phyloP scores from a whole-genome alignment of 495 filamentous ascomycete genomes.

The Xylaria sp. region DNA sequence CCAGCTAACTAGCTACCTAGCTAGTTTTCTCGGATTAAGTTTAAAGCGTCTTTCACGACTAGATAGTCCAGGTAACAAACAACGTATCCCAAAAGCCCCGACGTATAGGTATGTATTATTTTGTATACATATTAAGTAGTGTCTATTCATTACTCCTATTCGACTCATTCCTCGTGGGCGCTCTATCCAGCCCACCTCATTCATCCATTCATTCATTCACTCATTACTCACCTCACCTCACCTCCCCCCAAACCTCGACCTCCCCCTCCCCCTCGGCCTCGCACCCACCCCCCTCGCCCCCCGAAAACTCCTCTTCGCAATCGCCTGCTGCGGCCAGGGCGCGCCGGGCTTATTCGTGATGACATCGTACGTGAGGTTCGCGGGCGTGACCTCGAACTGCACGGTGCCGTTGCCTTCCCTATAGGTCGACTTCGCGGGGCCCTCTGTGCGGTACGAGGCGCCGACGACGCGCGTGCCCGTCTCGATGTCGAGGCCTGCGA shows the following conservation, averaged over 20 bases:
- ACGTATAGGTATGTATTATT: too few relatives aligned
- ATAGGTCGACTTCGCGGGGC: conserved; percentile 58
- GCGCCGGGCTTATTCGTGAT: conserved; percentile 54
- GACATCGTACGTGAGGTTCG: conserved; percentile 62
- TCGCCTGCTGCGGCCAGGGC: conserved; percentile 30
- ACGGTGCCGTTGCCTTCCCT: conserved; percentile 65
- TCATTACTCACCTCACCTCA: not conserved
- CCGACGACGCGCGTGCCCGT: conserved; percentile 55
- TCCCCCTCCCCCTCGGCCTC: not conserved
- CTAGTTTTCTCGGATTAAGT: not conserved
- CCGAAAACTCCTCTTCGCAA: conserved; percentile 38
- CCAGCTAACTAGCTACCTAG: not conserved
- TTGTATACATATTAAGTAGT: conserved; percentile 10
- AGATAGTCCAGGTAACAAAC: too few relatives aligned
- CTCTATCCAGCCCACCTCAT: too few relatives aligned
- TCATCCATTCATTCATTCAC: too few relatives aligned
- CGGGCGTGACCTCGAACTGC: conserved; percentile 55
- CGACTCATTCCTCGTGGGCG: not conserved
- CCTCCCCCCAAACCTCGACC: not conserved
- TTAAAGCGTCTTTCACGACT: too few relatives aligned
- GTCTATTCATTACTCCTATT: conserved; percentile 12
- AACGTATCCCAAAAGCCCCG: too few relatives aligned
- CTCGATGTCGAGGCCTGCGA: conserved; percentile 64
- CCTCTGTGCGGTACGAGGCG: conserved; percentile 54
- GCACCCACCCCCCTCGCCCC: conserved; percentile 15